These are phyloP conservation scores for Luvunga scandens DNA, from an alignment of 345 rosid genomes.

Conservation along the genomic window DNA sequence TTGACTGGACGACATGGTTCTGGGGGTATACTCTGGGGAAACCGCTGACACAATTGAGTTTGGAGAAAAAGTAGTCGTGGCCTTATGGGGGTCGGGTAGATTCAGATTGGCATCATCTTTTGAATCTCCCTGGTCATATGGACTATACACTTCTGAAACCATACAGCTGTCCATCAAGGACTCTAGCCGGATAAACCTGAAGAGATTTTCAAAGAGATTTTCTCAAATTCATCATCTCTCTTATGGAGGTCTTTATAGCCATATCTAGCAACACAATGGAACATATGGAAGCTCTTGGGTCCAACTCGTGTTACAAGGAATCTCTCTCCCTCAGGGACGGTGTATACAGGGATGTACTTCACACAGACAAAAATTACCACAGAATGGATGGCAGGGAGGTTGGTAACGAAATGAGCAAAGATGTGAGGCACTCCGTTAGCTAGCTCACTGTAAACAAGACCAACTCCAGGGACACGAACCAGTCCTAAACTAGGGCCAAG, in stretches of 20 bases:
- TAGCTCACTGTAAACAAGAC: slow-evolving; percentile 31
- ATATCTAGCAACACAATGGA: slow-evolving; percentile 36
- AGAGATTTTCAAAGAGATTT: slow-evolving; percentile 25
- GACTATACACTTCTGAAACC: slow-evolving; percentile 21
- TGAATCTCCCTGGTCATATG: slow-evolving; percentile 12
- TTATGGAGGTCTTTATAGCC: slow-evolving; percentile 36
- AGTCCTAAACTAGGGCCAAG: slow-evolving; percentile 35
- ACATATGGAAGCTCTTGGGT: slow-evolving; percentile 33
- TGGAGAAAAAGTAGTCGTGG: not conserved
- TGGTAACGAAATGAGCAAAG: slow-evolving; percentile 35
- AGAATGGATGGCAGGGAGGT: slow-evolving; percentile 40
- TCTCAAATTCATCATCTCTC: slow-evolving; percentile 35
- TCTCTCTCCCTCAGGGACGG: slow-evolving; percentile 32
- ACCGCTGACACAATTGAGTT: slow-evolving; percentile 4
- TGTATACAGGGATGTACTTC: slow-evolving; percentile 36
- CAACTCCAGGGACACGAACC: slow-evolving; percentile 33
- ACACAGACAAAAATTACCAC: slow-evolving; percentile 33
- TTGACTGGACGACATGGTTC: not conserved
- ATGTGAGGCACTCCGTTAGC: slow-evolving; percentile 37
- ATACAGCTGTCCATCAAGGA: slow-evolving; percentile 31
- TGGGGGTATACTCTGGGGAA: not conserved
- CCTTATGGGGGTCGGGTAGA: not conserved
- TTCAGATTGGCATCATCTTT: not conserved
- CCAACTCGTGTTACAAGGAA: slow-evolving; percentile 27
- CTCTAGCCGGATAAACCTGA: slow-evolving; percentile 27